phyloP scores from a whole-genome alignment of 345 rosid species.

The Gossypium turneri region DNA sequence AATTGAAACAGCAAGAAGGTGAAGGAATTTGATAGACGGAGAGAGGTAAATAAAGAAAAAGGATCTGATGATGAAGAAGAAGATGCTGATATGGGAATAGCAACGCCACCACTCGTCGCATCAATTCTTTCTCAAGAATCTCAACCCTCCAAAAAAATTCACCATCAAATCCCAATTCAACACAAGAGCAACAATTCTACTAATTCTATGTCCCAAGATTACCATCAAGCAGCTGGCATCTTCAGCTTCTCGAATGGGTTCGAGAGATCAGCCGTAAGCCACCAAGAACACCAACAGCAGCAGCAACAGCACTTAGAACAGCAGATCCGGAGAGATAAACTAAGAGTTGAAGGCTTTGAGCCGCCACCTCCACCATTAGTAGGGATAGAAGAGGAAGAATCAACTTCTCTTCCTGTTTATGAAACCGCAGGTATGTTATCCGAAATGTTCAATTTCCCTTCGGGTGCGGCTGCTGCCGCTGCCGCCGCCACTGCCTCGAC shows the following conservation, averaged over 20 bases:
- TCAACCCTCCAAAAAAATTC: slow-evolving; percentile 23
- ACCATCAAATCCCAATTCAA: slow-evolving; percentile 15
- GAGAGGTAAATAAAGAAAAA: not conserved
- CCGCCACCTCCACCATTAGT: slow-evolving; percentile 42
- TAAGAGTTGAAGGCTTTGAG: slow-evolving; percentile 42
- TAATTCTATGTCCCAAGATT: slow-evolving; percentile 86
- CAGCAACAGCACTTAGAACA: slow-evolving; percentile 51
- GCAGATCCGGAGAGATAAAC: slow-evolving; percentile 71
- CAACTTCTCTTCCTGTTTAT: slow-evolving; percentile 51
- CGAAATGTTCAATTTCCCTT: slow-evolving; percentile 83
- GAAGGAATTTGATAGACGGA: not conserved
- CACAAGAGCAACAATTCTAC: slow-evolving; percentile 22
- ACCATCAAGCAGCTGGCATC: slow-evolving; percentile 47
- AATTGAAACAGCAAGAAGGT: slow-evolving; percentile 19
- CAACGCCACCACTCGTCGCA: slow-evolving; percentile 32
- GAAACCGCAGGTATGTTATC: slow-evolving; percentile 88
- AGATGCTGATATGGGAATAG: slow-evolving; percentile 67
- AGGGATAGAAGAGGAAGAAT: slow-evolving; percentile 52
- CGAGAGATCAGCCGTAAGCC: slow-evolving; percentile 38
- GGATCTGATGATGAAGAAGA: slow-evolving; percentile 35
- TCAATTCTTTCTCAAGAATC: slow-evolving; percentile 21
- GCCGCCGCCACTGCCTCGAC: slow-evolving; percentile 23
- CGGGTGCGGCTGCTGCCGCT: slow-evolving; percentile 33
- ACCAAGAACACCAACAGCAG: slow-evolving; percentile 28
- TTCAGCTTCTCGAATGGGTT: slow-evolving; percentile 73